Percentiles rank a stretch among this genome's conserved stretches.
These are phyloP conservation scores for Trichophyton benhamiae DNA, from an alignment of 2,329 filamentous ascomycete species.

Conservation along the genomic window DNA sequence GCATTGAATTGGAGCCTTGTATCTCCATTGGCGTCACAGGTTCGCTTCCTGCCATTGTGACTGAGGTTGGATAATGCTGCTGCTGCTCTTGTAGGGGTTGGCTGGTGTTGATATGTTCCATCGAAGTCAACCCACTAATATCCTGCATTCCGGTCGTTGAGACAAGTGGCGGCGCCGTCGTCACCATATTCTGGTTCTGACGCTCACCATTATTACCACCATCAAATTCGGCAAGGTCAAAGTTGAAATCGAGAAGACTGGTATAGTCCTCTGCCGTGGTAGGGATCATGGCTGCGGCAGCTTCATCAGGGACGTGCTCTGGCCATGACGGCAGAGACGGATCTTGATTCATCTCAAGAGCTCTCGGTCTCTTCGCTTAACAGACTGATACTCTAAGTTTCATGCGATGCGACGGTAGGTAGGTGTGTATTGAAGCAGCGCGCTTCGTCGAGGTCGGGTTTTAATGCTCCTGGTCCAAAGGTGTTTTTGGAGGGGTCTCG, in stretches of 20 bases:
- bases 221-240: conserved; percentile 34
- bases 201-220: conserved; percentile 22
- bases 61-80: conserved; percentile 6
- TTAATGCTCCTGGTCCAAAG: neutral
- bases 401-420: neutral
- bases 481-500: neutral
- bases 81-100: conserved; percentile 4
- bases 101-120: conserved; percentile 8
- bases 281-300: conserved; percentile 22
- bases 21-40: conserved; percentile 12
- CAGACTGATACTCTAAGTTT: neutral
- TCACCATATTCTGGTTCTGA: conserved; percentile 25
- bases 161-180: conserved; percentile 17
- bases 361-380: neutral
- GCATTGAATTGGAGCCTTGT: conserved; percentile 4
- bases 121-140: conserved; percentile 7
- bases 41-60: neutral
- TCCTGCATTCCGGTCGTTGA: conserved; percentile 11
- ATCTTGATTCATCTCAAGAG: conserved; percentile 29
- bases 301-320: conserved; percentile 27
- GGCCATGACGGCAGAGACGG: conserved; percentile 28
- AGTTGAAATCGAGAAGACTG: conserved; percentile 37
- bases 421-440: neutral
- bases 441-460: neutral
- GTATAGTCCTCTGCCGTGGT: conserved; percentile 36